phyloP scores from a whole-genome alignment of 106 monocot species.

The Allium fistulosum region DNA sequence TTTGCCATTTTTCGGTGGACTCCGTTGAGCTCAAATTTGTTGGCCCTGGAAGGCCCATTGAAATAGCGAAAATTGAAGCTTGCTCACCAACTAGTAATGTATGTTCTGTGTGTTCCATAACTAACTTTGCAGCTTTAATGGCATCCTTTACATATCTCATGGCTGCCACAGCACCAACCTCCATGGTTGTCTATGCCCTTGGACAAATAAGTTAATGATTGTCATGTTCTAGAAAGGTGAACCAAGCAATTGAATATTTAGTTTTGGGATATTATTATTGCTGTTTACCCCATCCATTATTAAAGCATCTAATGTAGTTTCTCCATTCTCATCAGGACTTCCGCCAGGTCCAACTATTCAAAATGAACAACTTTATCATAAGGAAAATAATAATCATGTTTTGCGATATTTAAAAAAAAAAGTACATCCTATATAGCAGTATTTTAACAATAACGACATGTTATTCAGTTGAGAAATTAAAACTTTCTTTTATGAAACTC shows the following conservation, averaged over 20 bases:
- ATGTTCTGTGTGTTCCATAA: constrained; percentile 64
- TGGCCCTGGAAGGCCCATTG: constrained; percentile 91
- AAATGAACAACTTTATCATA: neutral
- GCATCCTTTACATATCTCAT: constrained; percentile 97
- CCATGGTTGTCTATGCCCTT: constrained; percentile 82
- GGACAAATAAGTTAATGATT: constrained; percentile 14
- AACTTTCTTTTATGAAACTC: no score
- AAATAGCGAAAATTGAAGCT: constrained; percentile 79
- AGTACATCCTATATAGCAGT: constrained; percentile 63
- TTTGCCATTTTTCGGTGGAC: constrained; percentile 63
- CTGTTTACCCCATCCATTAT: constrained; percentile 85
- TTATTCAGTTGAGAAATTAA: no score
- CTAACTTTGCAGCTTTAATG: constrained; percentile 77
- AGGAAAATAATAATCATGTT: constrained; percentile 16
- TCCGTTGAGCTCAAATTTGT: constrained; percentile 70
- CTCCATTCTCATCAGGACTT: constrained; percentile 97
- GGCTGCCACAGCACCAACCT: constrained; percentile 81
- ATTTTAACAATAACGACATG: no score
- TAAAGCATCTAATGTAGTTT: constrained; percentile 91
- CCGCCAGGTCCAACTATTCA: constrained; percentile 90
- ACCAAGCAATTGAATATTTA: neutral
- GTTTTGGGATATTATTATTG: neutral
- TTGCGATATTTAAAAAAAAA: neutral
- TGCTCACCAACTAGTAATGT: constrained; percentile 80
- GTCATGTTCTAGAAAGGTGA: constrained; percentile 11